Conservation (phyloP, 768 basidiomycete species). For the Calvatia gigantea region DNA sequence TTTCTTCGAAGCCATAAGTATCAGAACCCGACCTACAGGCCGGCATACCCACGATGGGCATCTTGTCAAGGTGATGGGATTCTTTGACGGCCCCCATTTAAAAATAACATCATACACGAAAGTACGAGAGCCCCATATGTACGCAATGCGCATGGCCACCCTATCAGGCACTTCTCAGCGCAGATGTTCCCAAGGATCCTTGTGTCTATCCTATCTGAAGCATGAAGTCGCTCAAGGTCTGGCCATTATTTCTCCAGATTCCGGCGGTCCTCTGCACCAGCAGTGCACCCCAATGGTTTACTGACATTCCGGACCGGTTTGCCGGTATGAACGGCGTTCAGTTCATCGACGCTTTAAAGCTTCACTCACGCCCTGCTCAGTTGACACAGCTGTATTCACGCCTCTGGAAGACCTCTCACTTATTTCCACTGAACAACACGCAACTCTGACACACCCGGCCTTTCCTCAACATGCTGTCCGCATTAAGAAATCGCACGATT, state of each 20-base stretch:
- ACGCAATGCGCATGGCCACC: no score
- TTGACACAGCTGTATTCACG: constrained; percentile 23
- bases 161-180: no score
- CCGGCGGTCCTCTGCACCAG: background rate
- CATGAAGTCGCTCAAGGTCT: background rate
- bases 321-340: background rate
- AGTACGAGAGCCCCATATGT: no score
- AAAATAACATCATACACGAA: no score
- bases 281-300: background rate
- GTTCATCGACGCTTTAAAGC: constrained; percentile 23
- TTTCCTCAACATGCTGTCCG: constrained; percentile 52
- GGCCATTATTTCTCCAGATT: no score
- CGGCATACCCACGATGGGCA: no score
- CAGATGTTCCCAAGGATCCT: no score
- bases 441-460: constrained; percentile 40
- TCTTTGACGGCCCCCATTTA: no score
- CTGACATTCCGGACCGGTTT: background rate
- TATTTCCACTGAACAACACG: constrained; percentile 31
- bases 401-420: constrained; percentile 30
- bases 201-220: no score
- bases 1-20: no score
- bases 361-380: constrained; percentile 18
- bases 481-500: constrained; percentile 50
- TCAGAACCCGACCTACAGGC: no score
- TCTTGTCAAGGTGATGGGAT: no score